Percentiles rank a stretch among this genome's conserved stretches.
Conservation (phyloP, 1,139 yeast genomes). For the Saccharomyces hybrid region DNA sequence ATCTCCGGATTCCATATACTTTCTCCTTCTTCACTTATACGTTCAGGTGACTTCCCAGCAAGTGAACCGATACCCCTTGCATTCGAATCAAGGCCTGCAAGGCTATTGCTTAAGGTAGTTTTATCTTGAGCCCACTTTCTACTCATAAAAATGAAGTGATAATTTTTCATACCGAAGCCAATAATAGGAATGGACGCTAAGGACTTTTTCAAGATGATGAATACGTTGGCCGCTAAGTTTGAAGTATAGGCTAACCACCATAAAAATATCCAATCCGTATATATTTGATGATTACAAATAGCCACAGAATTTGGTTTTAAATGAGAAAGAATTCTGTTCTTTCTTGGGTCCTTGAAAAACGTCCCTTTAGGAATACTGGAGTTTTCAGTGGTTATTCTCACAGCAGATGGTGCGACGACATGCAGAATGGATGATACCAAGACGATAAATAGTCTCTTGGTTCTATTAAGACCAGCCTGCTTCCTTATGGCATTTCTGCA, state of each 20-base stretch:
- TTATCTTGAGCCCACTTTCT: slow-evolving; percentile 83
- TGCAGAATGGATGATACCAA: slow-evolving; percentile 25
- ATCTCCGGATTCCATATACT: slow-evolving; percentile 22
- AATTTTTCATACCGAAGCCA: slow-evolving; percentile 84
- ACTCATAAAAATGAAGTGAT: slow-evolving; percentile 63
- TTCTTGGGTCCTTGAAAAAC: slow-evolving; percentile 15
- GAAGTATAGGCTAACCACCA: slow-evolving; percentile 85
- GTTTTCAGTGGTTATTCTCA: slow-evolving; percentile 29
- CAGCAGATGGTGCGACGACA: slow-evolving; percentile 29
- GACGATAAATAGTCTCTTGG: slow-evolving; percentile 28
- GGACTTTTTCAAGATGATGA: slow-evolving; percentile 74
- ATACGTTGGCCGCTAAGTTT: slow-evolving; percentile 52
- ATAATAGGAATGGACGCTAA: slow-evolving; percentile 64
- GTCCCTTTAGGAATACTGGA: slow-evolving; percentile 23
- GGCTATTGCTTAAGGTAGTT: slow-evolving; percentile 46
- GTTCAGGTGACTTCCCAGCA: slow-evolving; percentile 36
- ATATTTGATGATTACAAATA: slow-evolving; percentile 76
- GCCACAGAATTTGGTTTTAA: slow-evolving; percentile 22
- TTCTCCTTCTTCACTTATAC: slow-evolving; percentile 20
- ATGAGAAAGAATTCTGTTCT: slow-evolving; percentile 20
- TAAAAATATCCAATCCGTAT: slow-evolving; percentile 87
- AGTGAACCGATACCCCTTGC: slow-evolving; percentile 44
- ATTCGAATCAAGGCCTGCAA: slow-evolving; percentile 48
- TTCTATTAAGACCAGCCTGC: slow-evolving; percentile 21
- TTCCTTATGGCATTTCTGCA: slow-evolving; percentile 10